These are phyloP conservation scores for Microbotryum lychnidis-dioicae DNA, from an alignment of 1,284 basidiomycete genomes.

Conservation along the genomic window DNA sequence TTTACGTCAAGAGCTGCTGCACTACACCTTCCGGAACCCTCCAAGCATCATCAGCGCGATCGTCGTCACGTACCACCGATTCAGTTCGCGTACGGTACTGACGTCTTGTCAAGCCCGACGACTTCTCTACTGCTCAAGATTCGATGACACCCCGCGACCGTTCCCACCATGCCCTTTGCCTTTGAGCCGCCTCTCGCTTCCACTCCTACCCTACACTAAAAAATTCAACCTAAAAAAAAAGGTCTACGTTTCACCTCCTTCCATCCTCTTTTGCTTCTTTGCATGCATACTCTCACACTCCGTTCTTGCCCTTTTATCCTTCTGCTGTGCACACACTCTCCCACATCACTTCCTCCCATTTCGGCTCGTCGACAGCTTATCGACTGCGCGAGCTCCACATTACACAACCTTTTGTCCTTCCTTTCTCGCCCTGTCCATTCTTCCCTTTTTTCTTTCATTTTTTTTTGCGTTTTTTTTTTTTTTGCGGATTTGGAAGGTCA, in stretches of 20 bases:
- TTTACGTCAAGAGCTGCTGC: neutral
- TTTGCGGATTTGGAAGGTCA: no score
- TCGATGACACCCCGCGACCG: neutral
- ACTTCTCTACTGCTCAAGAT: neutral
- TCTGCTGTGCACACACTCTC: no score
- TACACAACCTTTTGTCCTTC: no score
- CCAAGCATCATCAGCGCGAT: neutral
- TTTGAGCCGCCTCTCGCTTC: neutral
- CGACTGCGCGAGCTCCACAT: no score
- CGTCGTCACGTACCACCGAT: conserved; percentile 9
- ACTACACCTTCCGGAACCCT: conserved; percentile 3
- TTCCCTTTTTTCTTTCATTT: no score
- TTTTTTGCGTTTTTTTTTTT: no score
- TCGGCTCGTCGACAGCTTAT: no score
- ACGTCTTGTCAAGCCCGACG: neutral
- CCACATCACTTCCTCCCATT: no score
- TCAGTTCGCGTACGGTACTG: conserved; percentile 10
- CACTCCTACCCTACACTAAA: neutral
- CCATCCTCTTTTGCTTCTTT: neutral
- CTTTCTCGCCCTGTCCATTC: no score
- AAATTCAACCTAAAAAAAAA: neutral
- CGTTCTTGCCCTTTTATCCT: no score
- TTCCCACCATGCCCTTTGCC: neutral
- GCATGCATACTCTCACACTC: neutral
- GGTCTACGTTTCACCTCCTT: neutral